Evolutionary conservation across 768 basidiomycete species (phyloP).

Genomic region (Calvatia gigantea): DNA sequence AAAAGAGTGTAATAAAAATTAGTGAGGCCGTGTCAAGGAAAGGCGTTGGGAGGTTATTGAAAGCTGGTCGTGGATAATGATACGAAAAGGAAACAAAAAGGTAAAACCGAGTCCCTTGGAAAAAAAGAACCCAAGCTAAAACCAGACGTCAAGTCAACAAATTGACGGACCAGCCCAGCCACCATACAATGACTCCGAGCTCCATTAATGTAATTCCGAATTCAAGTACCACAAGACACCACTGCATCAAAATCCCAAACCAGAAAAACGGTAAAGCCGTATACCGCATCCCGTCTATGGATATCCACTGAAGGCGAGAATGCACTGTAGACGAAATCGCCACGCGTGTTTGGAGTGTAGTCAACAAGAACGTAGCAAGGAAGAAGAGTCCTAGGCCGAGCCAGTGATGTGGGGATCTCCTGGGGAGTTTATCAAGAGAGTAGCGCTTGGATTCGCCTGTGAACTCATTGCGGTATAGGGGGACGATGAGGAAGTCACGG

Average conservation of each 20-base stretch:
- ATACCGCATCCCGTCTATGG: slow-evolving; percentile 61
- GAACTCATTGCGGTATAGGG: slow-evolving; percentile 81
- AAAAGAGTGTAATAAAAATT: neutral
- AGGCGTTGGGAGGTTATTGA: no score
- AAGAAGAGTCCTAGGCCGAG: slow-evolving; percentile 53
- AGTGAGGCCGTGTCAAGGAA: no score
- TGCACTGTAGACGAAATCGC: slow-evolving; percentile 53
- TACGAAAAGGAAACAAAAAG: neutral
- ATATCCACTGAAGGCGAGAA: slow-evolving; percentile 55
- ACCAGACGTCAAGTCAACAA: slow-evolving; percentile 31
- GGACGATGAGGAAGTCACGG: slow-evolving; percentile 77
- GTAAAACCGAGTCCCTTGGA: neutral
- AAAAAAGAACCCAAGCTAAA: neutral
- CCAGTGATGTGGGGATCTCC: slow-evolving; percentile 69
- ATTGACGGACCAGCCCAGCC: slow-evolving; percentile 69
- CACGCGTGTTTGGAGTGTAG: slow-evolving; percentile 53
- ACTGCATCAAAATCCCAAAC: slow-evolving; percentile 62
- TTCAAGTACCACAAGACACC: slow-evolving; percentile 63
- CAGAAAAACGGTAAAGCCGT: slow-evolving; percentile 59
- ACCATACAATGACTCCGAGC: slow-evolving; percentile 62
- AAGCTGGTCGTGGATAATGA: slow-evolving; percentile 1
- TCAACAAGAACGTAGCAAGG: slow-evolving; percentile 41
- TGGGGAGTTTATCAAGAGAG: slow-evolving; percentile 52
- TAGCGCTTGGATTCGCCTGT: slow-evolving; percentile 74
- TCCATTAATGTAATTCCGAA: slow-evolving; percentile 53